Evolutionary conservation across 805 yeast genomes (phyloP).

Genomic region (Scheffersomyces stipitis): DNA sequence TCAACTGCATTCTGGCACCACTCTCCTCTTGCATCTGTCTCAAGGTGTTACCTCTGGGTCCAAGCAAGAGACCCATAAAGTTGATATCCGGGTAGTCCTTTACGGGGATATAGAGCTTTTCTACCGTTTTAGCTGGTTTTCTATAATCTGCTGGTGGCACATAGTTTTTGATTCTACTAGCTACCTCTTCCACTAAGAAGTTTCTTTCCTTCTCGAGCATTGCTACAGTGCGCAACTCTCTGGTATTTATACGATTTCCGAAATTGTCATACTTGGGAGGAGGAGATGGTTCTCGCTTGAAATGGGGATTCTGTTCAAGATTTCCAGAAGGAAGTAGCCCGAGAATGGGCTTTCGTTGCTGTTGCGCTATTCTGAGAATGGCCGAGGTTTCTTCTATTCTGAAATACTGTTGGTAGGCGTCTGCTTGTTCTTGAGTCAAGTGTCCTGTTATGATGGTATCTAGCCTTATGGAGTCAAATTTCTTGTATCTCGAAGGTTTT

Average conservation of each 20-base stretch:
- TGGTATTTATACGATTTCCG: conserved; percentile 85
- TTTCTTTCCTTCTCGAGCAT: conserved; percentile 78
- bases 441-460: conserved; percentile 44
- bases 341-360: conserved; percentile 34
- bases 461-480: conserved; percentile 18
- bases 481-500: conserved; percentile 24
- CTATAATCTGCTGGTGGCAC: conserved; percentile 79
- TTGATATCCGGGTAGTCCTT: conserved; percentile 88
- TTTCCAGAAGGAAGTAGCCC: conserved; percentile 48
- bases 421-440: conserved; percentile 68
- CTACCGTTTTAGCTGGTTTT: conserved; percentile 65
- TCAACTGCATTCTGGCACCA: conserved; percentile 85
- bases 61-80: conserved; percentile 85
- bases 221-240: conserved; percentile 64
- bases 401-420: conserved; percentile 65
- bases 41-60: conserved; percentile 94
- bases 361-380: conserved; percentile 41
- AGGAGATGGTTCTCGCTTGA: conserved; percentile 74
- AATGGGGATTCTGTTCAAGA: conserved; percentile 29
- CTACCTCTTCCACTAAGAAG: conserved; percentile 70
- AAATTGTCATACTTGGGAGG: conserved; percentile 83
- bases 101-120: conserved; percentile 82
- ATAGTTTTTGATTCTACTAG: conserved; percentile 70
- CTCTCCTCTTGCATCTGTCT: conserved; percentile 77
- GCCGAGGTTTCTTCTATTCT: conserved; percentile 80